phyloP scores from a whole-genome alignment of 305 asterid species.

The Andrographis paniculata region DNA sequence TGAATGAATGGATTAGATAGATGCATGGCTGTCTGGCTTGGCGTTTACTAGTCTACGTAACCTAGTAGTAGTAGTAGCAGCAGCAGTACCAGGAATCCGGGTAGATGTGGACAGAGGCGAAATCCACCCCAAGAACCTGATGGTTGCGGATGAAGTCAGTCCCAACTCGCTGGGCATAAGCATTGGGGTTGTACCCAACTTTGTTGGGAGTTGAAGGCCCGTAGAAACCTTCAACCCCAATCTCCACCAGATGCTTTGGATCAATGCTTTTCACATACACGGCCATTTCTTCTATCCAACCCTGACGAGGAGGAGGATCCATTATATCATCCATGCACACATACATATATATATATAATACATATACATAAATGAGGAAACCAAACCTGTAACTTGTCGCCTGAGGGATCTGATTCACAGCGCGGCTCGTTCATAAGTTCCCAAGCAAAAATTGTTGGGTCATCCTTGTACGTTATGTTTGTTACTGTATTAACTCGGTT shows the following conservation, averaged over 20 bases:
- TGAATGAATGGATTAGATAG: not conserved
- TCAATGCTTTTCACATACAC: constrained; percentile 72
- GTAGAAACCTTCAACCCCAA: constrained; percentile 85
- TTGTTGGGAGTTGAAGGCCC: constrained; percentile 73
- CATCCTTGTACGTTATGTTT: constrained; percentile 77
- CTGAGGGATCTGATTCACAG: constrained; percentile 78
- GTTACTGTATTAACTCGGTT: constrained; percentile 68
- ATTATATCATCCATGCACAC: no score
- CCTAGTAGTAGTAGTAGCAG: no score
- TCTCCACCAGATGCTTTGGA: constrained; percentile 79
- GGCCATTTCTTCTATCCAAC: constrained; percentile 91
- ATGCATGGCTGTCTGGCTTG: not conserved
- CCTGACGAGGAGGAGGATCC: no score
- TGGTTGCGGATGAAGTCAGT: constrained; percentile 93
- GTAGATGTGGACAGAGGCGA: constrained; percentile 87
- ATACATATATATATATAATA: no score
- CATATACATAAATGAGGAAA: no score
- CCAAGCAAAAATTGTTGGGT: constrained; percentile 87
- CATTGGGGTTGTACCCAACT: constrained; percentile 64
- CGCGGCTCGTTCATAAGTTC: constrained; percentile 92
- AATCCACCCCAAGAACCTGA: constrained; percentile 85
- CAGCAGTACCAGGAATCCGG: constrained; percentile 74
- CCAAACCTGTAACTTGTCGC: constrained; percentile 63
- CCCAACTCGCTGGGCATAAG: constrained; percentile 79
- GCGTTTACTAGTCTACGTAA: no score